Conservation (phyloP, 495 filamentous ascomycete genomes). For the Articulospora tetracladia region DNA sequence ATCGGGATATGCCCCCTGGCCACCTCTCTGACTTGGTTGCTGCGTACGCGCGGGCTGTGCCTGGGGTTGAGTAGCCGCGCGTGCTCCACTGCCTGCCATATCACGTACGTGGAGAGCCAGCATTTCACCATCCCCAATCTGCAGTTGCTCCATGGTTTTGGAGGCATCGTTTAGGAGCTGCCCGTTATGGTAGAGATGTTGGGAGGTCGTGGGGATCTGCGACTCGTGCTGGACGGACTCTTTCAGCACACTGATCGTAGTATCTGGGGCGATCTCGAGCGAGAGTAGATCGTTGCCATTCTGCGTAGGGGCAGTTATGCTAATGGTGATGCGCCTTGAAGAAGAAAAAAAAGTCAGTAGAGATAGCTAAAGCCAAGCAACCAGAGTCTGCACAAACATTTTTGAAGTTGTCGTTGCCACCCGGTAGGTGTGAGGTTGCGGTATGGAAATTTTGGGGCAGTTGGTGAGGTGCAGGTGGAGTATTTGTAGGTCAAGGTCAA, state of each 20-base stretch:
- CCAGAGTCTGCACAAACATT: slow-evolving; percentile 15
- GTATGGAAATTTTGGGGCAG: neutral
- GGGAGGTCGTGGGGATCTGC: slow-evolving; percentile 47
- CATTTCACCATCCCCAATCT: slow-evolving; percentile 89
- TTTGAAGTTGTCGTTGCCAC: slow-evolving; percentile 3
- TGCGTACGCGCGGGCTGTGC: slow-evolving; percentile 24
- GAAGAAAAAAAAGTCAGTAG: slow-evolving; percentile 15
- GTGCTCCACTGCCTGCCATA: slow-evolving; percentile 37
- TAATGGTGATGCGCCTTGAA: slow-evolving; percentile 78
- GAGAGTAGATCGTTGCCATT: slow-evolving; percentile 75
- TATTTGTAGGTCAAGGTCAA: neutral
- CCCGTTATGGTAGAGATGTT: slow-evolving; percentile 87
- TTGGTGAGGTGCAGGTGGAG: neutral
- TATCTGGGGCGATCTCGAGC: slow-evolving; percentile 77
- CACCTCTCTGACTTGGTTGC: slow-evolving; percentile 28
- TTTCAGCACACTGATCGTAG: slow-evolving; percentile 85
- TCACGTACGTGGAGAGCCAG: slow-evolving; percentile 74
- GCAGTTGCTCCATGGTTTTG: slow-evolving; percentile 76
- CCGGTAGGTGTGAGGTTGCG: slow-evolving; percentile 17
- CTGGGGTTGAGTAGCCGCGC: slow-evolving; percentile 7
- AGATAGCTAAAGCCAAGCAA: neutral
- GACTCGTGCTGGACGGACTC: slow-evolving; percentile 66
- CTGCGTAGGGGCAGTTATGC: slow-evolving; percentile 66
- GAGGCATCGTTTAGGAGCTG: slow-evolving; percentile 70
- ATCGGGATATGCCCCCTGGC: slow-evolving; percentile 48